phyloP scores from a whole-genome alignment of 2,329 filamentous ascomycete species.

The Penicillium corylophilum region DNA sequence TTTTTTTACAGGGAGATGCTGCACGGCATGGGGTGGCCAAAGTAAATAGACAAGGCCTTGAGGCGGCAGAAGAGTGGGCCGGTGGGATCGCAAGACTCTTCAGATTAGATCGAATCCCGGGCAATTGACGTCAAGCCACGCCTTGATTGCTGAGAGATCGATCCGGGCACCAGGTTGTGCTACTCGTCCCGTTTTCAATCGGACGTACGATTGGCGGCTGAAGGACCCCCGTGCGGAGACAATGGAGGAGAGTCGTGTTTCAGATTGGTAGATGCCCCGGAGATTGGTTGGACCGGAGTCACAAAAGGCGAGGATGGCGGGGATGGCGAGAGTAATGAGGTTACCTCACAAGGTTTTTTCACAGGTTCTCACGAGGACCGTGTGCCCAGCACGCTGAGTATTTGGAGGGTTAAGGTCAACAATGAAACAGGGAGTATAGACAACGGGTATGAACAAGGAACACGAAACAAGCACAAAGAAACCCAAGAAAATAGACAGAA shows the following conservation, averaged over 20 bases:
- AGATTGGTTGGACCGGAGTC: slow-evolving; percentile 21
- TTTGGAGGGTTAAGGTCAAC: neutral
- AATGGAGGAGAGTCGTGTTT: slow-evolving; percentile 21
- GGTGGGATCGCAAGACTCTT: neutral
- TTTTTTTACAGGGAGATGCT: slow-evolving; percentile 1
- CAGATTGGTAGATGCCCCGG: slow-evolving; percentile 21
- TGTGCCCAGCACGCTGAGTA: neutral
- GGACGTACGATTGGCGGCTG: slow-evolving; percentile 23
- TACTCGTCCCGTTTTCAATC: slow-evolving; percentile 19
- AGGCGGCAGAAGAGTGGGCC: neutral
- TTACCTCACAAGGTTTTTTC: neutral
- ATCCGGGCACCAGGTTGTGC: slow-evolving; percentile 25
- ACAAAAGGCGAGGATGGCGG: slow-evolving; percentile 7
- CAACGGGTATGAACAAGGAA: slow-evolving; percentile 1
- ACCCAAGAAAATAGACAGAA: neutral
- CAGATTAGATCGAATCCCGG: slow-evolving; percentile 22
- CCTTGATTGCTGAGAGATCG: slow-evolving; percentile 17
- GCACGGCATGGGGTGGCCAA: slow-evolving; percentile 7
- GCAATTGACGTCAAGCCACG: slow-evolving; percentile 27
- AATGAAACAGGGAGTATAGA: neutral
- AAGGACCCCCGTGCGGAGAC: slow-evolving; percentile 19
- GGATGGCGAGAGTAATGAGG: neutral
- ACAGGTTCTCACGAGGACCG: neutral
- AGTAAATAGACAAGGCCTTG: slow-evolving; percentile 11
- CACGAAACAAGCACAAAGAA: neutral